Evolutionary conservation across 2,329 filamentous ascomycete species (phyloP).

Genomic region (Nakataea oryzae): DNA sequence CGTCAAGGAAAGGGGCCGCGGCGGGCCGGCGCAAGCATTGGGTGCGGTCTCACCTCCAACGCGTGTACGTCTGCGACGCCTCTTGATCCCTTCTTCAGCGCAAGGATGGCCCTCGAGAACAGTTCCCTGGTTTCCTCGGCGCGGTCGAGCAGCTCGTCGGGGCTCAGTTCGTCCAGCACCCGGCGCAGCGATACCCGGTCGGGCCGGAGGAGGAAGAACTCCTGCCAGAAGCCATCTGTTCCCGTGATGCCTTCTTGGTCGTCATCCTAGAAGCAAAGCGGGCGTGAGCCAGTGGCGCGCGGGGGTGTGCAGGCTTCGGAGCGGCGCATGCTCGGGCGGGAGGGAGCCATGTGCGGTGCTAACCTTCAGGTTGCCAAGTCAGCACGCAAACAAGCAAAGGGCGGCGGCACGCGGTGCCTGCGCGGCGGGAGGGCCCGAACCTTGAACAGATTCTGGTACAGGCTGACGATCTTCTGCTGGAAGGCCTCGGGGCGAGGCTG

Average conservation of each 20-base stretch:
- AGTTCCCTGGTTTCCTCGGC: slow-evolving; percentile 73
- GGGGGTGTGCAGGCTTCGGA: background rate
- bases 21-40: slow-evolving; percentile 2
- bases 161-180: slow-evolving; percentile 58
- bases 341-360: background rate
- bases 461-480: slow-evolving; percentile 83
- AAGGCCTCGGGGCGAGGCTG: slow-evolving; percentile 84
- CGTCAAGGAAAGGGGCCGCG: background rate
- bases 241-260: slow-evolving; percentile 50
- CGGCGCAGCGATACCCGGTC: slow-evolving; percentile 58
- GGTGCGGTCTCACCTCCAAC: slow-evolving; percentile 59
- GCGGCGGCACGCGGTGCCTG: slow-evolving; percentile 5
- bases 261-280: background rate
- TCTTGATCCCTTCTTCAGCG: slow-evolving; percentile 42
- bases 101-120: slow-evolving; percentile 61
- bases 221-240: slow-evolving; percentile 87
- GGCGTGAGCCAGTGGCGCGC: background rate
- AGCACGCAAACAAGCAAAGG: background rate
- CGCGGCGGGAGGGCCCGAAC: slow-evolving; percentile 25
- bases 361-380: background rate
- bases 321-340: background rate
- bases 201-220: slow-evolving; percentile 85
- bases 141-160: slow-evolving; percentile 65
- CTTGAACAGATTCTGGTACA: slow-evolving; percentile 81
- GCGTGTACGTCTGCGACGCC: slow-evolving; percentile 64